These are phyloP conservation scores for Teratosphaeria zuluensis DNA, from an alignment of 2,329 filamentous ascomycete species.

Conservation along the genomic window DNA sequence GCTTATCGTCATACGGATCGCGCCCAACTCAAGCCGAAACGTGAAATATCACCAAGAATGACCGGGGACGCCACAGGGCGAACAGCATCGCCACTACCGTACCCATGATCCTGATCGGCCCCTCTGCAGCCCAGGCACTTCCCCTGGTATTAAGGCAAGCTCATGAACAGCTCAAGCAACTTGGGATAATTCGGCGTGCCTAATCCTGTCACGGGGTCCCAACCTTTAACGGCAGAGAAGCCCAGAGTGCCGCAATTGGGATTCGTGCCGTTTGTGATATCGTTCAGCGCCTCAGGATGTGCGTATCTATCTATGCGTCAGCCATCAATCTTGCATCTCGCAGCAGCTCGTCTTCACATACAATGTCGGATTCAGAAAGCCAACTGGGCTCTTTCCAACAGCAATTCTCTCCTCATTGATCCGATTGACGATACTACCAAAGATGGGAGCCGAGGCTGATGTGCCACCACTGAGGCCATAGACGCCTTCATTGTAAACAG, in stretches of 20 bases:
- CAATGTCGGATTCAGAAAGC: slow-evolving; percentile 16
- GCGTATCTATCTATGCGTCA: slow-evolving; percentile 5
- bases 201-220: slow-evolving; percentile 19
- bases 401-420: slow-evolving; percentile 14
- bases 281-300: slow-evolving; percentile 16
- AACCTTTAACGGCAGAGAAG: slow-evolving; percentile 3
- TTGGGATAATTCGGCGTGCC: slow-evolving; percentile 21
- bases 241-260: slow-evolving; percentile 15
- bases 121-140: not conserved
- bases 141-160: slow-evolving; percentile 7
- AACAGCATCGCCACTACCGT: too few relatives aligned
- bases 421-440: slow-evolving; percentile 15
- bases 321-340: not conserved
- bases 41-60: too few relatives aligned
- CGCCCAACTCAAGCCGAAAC: too few relatives aligned
- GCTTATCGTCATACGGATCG: too few relatives aligned
- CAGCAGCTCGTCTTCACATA: slow-evolving; percentile 1
- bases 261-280: slow-evolving; percentile 18
- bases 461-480: slow-evolving; percentile 15
- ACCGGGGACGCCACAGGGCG: too few relatives aligned
- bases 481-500: slow-evolving; percentile 27
- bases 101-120: too few relatives aligned
- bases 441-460: slow-evolving; percentile 12
- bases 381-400: slow-evolving; percentile 12
- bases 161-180: slow-evolving; percentile 17